Percentiles rank a stretch among this genome's conserved stretches.
Evolutionary conservation across 306 rosid genomes (phyloP).

Genomic region (Hylodesmum podocarpum): DNA sequence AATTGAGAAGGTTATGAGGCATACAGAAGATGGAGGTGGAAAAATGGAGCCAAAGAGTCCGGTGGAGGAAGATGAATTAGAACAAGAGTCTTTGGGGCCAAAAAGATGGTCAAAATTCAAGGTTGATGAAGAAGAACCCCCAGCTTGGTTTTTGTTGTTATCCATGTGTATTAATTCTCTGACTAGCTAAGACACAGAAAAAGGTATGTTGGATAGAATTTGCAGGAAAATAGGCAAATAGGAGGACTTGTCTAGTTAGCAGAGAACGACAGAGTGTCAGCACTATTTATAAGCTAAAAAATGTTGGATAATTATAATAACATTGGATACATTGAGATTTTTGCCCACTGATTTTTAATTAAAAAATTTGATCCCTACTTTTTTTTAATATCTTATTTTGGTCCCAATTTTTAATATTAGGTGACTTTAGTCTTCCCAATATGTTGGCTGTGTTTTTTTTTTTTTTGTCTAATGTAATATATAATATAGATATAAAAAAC

Average conservation of each 20-base stretch:
- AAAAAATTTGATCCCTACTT: too few relatives aligned
- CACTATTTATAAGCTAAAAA: slow-evolving; percentile 45
- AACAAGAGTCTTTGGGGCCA: slow-evolving; percentile 57
- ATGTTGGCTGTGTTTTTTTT: too few relatives aligned
- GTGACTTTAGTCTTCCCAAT: too few relatives aligned
- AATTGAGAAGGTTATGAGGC: neutral
- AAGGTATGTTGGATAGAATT: slow-evolving; percentile 41
- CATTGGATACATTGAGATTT: too few relatives aligned
- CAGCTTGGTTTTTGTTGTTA: slow-evolving; percentile 42
- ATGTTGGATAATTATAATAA: too few relatives aligned
- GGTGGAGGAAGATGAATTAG: slow-evolving; percentile 50
- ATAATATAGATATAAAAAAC: too few relatives aligned
- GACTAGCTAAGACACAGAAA: too few relatives aligned
- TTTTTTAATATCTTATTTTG: too few relatives aligned
- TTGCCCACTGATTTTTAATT: too few relatives aligned
- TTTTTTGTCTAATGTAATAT: too few relatives aligned
- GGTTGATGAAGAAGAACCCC: slow-evolving; percentile 47
- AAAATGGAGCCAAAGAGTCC: slow-evolving; percentile 67
- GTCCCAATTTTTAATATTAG: too few relatives aligned
- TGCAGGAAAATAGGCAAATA: slow-evolving; percentile 30
- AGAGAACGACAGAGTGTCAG: slow-evolving; percentile 25
- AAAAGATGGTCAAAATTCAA: slow-evolving; percentile 67
- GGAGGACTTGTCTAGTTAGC: too few relatives aligned
- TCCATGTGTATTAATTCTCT: slow-evolving; percentile 33
- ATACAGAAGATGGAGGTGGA: slow-evolving; percentile 66